Percentiles rank a stretch among this genome's conserved stretches.
Conservation (phyloP, 306 rosid species). For the Dalbergia oliveri region DNA sequence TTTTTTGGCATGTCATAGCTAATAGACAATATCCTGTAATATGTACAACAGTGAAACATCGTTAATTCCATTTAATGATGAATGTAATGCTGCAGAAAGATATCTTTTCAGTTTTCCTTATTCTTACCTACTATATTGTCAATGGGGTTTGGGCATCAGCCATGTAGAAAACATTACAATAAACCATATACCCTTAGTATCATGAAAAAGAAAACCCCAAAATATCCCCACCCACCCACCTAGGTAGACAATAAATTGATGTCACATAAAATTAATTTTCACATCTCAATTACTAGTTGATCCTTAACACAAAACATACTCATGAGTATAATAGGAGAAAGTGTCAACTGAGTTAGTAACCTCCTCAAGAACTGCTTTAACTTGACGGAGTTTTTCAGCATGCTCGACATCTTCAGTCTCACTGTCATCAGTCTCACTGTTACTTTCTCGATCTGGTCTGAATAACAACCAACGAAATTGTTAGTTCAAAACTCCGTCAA, state of each 20-base stretch:
- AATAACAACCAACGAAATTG: constrained; percentile 46
- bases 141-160: background rate
- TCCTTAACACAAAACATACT: constrained; percentile 37
- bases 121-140: background rate
- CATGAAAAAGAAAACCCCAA: background rate
- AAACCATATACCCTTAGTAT: constrained; percentile 7
- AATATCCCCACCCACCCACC: background rate
- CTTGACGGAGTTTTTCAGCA: constrained; percentile 99
- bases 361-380: constrained; percentile 99
- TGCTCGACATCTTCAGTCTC: constrained; percentile 97
- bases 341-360: constrained; percentile 52
- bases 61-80: constrained; percentile 10
- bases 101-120: constrained; percentile 5
- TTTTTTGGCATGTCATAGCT: constrained; percentile 23
- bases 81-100: constrained; percentile 33
- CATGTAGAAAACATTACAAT: constrained; percentile 26
- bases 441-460: constrained; percentile 90
- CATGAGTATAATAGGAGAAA: constrained; percentile 40
- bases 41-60: constrained; percentile 39
- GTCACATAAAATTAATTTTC: constrained; percentile 22
- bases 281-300: constrained; percentile 10
- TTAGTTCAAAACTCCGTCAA: constrained; percentile 28
- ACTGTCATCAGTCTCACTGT: constrained; percentile 86
- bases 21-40: constrained; percentile 37
- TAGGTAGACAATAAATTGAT: constrained; percentile 17